Evolutionary conservation across 2,329 filamentous ascomycete species (phyloP), one percentile per base, ranked within the genome.

Genomic region (Talaromyces sp.): DNA sequence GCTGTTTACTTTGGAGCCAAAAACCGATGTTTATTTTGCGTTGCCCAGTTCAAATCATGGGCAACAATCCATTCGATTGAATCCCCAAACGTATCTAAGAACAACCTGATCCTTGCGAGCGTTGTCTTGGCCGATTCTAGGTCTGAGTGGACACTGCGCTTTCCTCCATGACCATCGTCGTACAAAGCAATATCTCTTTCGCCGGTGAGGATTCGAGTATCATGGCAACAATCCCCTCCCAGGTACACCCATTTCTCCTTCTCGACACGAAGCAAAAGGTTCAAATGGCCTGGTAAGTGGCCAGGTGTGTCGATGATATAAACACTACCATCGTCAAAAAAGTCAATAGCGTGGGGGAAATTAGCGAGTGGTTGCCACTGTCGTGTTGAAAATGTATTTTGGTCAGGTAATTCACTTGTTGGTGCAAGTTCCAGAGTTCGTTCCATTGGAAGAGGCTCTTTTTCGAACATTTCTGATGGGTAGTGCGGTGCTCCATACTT

Each of bases 101-200:
- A 31, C 27, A 24, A 9, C 50, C 21, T 26, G 19, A 84, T 74
- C 51, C 74, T 67, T 41, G 66, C 64, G 55, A 84, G 74, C 24
- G 78, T 80, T 61, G 69, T 65, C 62, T 68, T 73, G 11, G 82
- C 82, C n/a, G 64, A 65, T 14, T 74, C 70, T 19, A 75, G 79
- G 68, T 84, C 74, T 9, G 77, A 71, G 38, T 43, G 38, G 38
- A 43, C 38, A 43, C 38, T 43, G 38, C 55, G 31, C 4, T 74
- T 72, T 1, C 81, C 81, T 21, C 69, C 70, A 1, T 74, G 75
- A 24, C 53, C 53, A 63, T 82, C 78, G 54, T 78, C 73, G 69
- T 81, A 84, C 58, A 78, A 68, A 2, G 81, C 82, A 58, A 85
- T 81, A 0, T 73, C 78, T 63, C 76, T 81, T 66, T 84, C 81